Conservation (phyloP, 1,284 basidiomycete species). For the Sphaerobolus stellatus region DNA sequence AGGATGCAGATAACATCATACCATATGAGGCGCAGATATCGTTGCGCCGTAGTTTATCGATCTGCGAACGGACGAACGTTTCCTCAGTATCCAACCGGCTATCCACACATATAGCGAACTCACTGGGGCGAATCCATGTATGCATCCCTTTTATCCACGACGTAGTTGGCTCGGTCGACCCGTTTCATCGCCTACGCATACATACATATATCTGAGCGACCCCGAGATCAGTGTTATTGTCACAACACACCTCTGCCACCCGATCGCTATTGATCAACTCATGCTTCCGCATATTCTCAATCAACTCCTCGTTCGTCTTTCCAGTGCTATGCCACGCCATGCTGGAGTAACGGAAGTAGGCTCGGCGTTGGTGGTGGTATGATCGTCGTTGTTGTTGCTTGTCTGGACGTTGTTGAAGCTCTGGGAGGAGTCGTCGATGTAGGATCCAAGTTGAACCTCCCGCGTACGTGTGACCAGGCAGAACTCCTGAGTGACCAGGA, state of each 20-base stretch:
- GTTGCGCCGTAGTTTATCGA: slow-evolving; percentile 80
- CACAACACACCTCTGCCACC: slow-evolving; percentile 43
- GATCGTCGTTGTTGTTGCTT: no score
- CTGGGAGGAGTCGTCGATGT: no score
- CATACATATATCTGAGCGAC: not conserved
- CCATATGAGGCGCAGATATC: slow-evolving; percentile 91
- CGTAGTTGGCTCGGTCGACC: slow-evolving; percentile 77
- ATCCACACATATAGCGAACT: slow-evolving; percentile 20
- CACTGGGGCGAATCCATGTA: slow-evolving; percentile 83
- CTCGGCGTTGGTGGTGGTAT: no score
- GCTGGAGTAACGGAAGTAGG: no score
- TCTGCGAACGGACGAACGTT: slow-evolving; percentile 36
- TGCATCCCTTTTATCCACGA: slow-evolving; percentile 50
- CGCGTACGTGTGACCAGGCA: no score
- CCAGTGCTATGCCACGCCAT: slow-evolving; percentile 87
- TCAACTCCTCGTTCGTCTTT: slow-evolving; percentile 65
- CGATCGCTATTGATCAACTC: slow-evolving; percentile 57
- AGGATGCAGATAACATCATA: slow-evolving; percentile 25
- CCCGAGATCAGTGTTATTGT: not conserved
- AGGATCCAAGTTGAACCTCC: no score
- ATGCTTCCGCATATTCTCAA: slow-evolving; percentile 59
- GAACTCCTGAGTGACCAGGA: no score
- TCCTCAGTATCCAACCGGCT: not conserved
- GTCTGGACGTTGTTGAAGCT: no score
- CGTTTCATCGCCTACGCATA: slow-evolving; percentile 61